phyloP scores from a whole-genome alignment of 73 alveolate species.

The Paramecium octaurelia region DNA sequence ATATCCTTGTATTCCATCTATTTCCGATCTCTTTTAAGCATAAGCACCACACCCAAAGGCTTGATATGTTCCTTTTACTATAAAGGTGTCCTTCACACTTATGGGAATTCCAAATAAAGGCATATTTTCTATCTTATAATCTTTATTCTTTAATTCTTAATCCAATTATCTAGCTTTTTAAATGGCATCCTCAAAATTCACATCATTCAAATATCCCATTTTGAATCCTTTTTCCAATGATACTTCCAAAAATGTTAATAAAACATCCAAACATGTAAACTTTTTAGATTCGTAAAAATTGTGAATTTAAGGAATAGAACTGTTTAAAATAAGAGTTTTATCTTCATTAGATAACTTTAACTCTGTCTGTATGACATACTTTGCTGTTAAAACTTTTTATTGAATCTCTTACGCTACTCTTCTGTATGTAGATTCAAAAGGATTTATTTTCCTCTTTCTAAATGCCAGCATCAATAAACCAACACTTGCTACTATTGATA shows the following conservation, averaged over 20 bases:
- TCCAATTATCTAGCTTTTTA: neutral
- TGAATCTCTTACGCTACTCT: neutral
- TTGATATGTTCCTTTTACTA: neutral
- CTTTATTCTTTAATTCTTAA: neutral
- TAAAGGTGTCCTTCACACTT: conserved; percentile 67
- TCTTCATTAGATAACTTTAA: neutral
- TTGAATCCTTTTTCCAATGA: neutral
- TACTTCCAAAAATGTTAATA: neutral
- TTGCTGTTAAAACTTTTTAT: neutral
- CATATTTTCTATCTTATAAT: neutral
- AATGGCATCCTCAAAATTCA: neutral
- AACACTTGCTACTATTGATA: neutral
- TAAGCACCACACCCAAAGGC: conserved; percentile 5
- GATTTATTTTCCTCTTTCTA: neutral
- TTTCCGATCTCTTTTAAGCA: conserved; percentile 46
- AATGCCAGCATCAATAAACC: neutral
- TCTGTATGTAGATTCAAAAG: neutral
- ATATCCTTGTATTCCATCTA: conserved; percentile 67
- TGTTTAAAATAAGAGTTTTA: neutral
- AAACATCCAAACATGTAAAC: neutral
- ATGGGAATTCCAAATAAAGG: conserved; percentile 76
- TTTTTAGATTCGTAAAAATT: neutral
- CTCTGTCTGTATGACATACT: neutral
- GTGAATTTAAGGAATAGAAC: neutral
- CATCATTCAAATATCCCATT: neutral